phyloP scores from a whole-genome alignment of 305 asterid species.

The Coffea humblotiana region DNA sequence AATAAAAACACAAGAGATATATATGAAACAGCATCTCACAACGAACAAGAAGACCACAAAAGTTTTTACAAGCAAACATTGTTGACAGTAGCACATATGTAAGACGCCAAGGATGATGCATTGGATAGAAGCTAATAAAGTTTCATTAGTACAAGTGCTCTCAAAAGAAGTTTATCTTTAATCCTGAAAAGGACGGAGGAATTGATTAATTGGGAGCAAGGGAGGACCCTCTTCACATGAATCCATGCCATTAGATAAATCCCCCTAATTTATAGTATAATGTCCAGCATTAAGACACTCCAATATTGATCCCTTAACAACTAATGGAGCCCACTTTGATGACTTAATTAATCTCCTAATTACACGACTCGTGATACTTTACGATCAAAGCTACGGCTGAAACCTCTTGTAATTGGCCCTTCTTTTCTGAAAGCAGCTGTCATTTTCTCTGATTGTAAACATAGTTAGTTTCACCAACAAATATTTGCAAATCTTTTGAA shows the following conservation, averaged over 20 bases:
- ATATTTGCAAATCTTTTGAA: constrained; percentile 1
- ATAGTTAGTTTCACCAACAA: constrained; percentile 6
- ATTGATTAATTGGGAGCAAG: not conserved
- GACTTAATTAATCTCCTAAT: not conserved
- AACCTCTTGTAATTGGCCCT: constrained; percentile 5
- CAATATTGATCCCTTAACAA: not conserved
- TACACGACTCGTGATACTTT: not conserved
- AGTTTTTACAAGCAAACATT: not conserved
- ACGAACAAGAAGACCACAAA: not conserved
- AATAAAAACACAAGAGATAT: not conserved
- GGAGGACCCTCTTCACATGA: constrained; percentile 7
- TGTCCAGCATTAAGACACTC: not conserved
- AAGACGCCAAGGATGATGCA: not conserved
- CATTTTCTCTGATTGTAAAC: constrained; percentile 4
- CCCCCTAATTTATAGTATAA: not conserved
- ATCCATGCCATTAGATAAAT: constrained; percentile 2
- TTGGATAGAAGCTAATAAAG: not conserved
- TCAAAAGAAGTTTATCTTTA: not conserved
- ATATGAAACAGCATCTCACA: not conserved
- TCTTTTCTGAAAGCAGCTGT: constrained; percentile 4
- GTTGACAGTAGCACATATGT: not conserved
- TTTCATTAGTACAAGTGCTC: not conserved
- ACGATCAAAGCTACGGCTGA: not conserved
- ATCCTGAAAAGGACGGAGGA: not conserved
- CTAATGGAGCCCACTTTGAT: constrained; percentile 1